Base-by-base conservation (phyloP, 192 early-diverging fungal genomes). In the Umbelopsis vinacea region DNA sequence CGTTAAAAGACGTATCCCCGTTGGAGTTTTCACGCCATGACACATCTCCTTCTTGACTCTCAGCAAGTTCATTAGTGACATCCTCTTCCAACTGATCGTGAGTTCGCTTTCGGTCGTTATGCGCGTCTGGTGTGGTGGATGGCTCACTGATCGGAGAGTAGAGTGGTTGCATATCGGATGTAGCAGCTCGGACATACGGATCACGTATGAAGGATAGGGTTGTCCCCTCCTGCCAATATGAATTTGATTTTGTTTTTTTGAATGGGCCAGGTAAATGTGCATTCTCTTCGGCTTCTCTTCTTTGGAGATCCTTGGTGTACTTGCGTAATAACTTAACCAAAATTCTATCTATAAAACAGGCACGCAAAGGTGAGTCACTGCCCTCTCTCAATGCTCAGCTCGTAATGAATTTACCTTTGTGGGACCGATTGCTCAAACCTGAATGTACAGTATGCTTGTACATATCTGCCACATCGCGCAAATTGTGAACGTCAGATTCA, bases 401-500 rank as follows among this genome's bases (percentile, higher is more conserved):
- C 17, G 12, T 10, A 0, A 29, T 37, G 12, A 63, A 14, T 14
- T 23, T 54, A 63, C 57, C 29, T 63, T 17, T 63, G 7, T 63
- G 11, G 0, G 26, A 1, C 7, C 26, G 26, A 35, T 17, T 63
- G 19, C 2, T 35, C 7, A 63, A 7, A 17, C 11, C 26, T 38
- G 26, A 7, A 37, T 63, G 26, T 17, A 35, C 37, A 26, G 26
- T 12, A 11, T 37, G 57, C 33, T 63, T 63, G 17, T 63, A 63
- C 57, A 63, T 63, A 19, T 63, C 57, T 11, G 57, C 57, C 57
- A 63, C 26, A 2, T 63, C 57, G 11, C 57, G 23, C 26, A 63
- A 37, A 26, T 37, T 63, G 15, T 38, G 24, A 8, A 29, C 57
- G 26, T 63, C 57, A 37, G 57, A 12, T 11, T 63, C 57, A 35